Base-by-base conservation (phyloP, 805 yeast species). In the Lipomyces spencermartinsiae region DNA sequence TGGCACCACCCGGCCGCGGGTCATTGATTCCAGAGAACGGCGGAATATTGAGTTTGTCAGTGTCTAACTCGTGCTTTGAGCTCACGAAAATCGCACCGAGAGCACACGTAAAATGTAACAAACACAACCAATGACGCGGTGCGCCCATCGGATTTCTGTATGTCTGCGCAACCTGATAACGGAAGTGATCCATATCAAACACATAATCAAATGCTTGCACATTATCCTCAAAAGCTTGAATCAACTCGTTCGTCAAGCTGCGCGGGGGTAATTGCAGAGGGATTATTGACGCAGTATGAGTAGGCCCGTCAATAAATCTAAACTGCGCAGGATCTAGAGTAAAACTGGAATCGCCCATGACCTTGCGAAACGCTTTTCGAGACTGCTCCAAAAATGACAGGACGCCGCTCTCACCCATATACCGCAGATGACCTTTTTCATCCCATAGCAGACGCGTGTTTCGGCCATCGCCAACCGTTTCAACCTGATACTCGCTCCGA, bases 341-440 rank as follows among this genome's bases (percentile, higher is more conserved):
- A 64, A 82, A 81, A 12, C 75, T 74, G 1, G 82, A 78, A 6
- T 74, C 71, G 0, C 83, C 82, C 39, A 79, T 62, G 1, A 73
- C 71, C 19, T 72, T 75, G 35, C 71, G 67, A 69, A 82, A 83
- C 0, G 83, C 74, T 62, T 78, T 80, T 10, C 84, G 73, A 2
- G 81, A 77, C 68, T 83, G 85, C 43, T 80, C 74, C 6, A 83
- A 73, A 56, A 81, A 76, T 1, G 85, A 80, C 8, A 80, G 74
- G 0, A 83, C 80, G 29, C 82, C 80, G 39, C 82, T 78, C 63
- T 83, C 85, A 14, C 84, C 84, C 61, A 82, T 71, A 63, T 81
- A 81, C 22, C 83, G 71, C 22, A 78, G 68, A 39, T 78, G 79
- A 0, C 83, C 83, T 2, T 76, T 75, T 7, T 75, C 75, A 67